These are phyloP conservation scores for Hypoxylon lienhwacheense DNA, from an alignment of 495 filamentous ascomycete species.

Conservation along the genomic window DNA sequence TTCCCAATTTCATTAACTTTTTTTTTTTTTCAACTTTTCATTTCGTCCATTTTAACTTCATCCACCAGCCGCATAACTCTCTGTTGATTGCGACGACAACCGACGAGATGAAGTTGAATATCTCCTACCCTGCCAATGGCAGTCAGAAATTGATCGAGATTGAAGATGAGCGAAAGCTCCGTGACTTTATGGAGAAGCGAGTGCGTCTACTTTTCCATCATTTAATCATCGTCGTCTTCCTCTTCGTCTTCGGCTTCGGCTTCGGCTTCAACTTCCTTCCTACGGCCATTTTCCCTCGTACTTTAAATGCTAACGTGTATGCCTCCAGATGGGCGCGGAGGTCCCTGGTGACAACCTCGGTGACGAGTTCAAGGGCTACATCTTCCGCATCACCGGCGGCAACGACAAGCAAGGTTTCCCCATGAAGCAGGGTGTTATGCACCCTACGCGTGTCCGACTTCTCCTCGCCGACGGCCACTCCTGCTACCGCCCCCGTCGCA, in stretches of 20 bases:
- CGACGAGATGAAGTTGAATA: slow-evolving; percentile 86
- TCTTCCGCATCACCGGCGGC: slow-evolving; percentile 96
- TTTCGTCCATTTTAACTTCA: slow-evolving; percentile 38
- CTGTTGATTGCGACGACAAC: slow-evolving; percentile 39
- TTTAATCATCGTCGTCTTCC: too few relatives aligned
- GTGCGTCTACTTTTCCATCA: slow-evolving; percentile 25
- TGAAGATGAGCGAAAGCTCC: slow-evolving; percentile 88
- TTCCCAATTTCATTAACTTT: slow-evolving; percentile 21
- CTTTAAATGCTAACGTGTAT: slow-evolving; percentile 36
- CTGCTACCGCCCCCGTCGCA: slow-evolving; percentile 97
- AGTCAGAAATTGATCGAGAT: slow-evolving; percentile 98
- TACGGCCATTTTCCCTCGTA: too few relatives aligned
- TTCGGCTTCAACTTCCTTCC: neutral
- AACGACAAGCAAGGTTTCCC: slow-evolving; percentile 99
- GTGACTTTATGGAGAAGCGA: slow-evolving; percentile 61
- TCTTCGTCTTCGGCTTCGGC: too few relatives aligned
- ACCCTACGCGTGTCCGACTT: slow-evolving; percentile 95
- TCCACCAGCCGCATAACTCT: slow-evolving; percentile 30
- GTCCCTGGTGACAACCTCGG: slow-evolving; percentile 91
- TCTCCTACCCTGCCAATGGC: slow-evolving; percentile 98
- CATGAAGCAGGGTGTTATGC: slow-evolving; percentile 99
- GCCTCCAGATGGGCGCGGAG: slow-evolving; percentile 85
- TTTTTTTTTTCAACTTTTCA: slow-evolving; percentile 17
- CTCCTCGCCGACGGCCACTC: slow-evolving; percentile 90
- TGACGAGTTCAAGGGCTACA: slow-evolving; percentile 98